phyloP scores from a whole-genome alignment of 2,329 filamentous ascomycete species.

The Elsinoe perseae region DNA sequence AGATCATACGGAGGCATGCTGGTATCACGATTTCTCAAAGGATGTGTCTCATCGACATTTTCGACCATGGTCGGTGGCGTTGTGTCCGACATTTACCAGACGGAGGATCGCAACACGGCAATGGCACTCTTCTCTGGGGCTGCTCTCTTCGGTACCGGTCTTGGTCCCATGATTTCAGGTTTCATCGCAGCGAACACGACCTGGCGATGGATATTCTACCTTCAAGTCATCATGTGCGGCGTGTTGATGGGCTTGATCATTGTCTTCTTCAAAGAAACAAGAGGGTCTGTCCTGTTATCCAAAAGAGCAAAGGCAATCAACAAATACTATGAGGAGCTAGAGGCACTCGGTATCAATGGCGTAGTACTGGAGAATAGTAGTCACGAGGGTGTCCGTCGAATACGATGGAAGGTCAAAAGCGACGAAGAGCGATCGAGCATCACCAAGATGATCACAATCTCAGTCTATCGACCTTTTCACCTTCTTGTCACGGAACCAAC shows the following conservation, averaged over 20 bases:
- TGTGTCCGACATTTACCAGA: conserved; percentile 75
- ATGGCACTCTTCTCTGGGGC: conserved; percentile 83
- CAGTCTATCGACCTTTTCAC: conserved; percentile 69
- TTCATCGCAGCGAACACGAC: conserved; percentile 48
- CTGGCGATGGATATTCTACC: conserved; percentile 85
- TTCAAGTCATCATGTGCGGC: conserved; percentile 65
- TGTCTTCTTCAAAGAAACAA: conserved; percentile 70
- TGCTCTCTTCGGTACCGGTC: conserved; percentile 70
- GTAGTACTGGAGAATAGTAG: conserved; percentile 36
- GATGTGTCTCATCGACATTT: conserved; percentile 69
- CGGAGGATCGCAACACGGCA: conserved; percentile 71
- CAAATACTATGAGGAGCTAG: conserved; percentile 66
- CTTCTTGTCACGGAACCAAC: conserved; percentile 68
- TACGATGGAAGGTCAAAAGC: conserved; percentile 71
- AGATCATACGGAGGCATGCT: conserved; percentile 64
- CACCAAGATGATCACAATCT: conserved; percentile 61
- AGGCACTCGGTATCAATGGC: conserved; percentile 54
- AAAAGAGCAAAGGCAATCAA: conserved; percentile 68
- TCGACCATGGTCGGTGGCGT: conserved; percentile 90
- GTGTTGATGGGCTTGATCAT: conserved; percentile 57
- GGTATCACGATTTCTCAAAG: conserved; percentile 65
- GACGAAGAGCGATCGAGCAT: conserved; percentile 69
- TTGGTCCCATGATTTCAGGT: conserved; percentile 65
- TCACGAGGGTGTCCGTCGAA: conserved; percentile 39
- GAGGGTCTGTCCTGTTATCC: conserved; percentile 70